These are phyloP conservation scores for Gillenia trifoliata DNA, from an alignment of 306 rosid genomes.

Conservation along the genomic window DNA sequence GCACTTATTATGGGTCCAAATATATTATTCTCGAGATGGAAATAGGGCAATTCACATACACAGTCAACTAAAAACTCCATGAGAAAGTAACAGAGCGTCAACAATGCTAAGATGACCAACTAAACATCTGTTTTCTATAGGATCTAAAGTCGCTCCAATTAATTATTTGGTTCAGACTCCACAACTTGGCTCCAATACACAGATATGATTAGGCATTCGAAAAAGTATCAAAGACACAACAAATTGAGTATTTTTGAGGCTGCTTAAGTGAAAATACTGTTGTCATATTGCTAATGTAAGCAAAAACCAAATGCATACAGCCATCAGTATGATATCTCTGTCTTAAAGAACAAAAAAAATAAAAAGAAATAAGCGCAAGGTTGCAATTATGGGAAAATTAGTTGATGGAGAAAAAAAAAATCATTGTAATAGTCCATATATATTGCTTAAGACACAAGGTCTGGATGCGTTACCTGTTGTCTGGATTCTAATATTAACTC, in stretches of 20 bases:
- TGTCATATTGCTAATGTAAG: background rate
- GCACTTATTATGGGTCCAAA: background rate
- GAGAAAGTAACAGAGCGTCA: background rate
- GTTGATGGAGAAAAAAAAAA: background rate
- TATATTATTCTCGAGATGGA: background rate
- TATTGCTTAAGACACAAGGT: background rate
- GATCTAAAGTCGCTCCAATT: background rate
- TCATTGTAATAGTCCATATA: background rate
- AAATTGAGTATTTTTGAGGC: background rate
- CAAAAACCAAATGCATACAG: background rate
- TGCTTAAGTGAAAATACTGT: background rate
- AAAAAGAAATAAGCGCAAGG: background rate
- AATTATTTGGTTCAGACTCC: background rate
- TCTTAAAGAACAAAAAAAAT: background rate
- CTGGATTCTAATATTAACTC: slow-evolving; percentile 73
- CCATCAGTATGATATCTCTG: background rate
- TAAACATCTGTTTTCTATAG: background rate
- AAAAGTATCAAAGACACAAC: background rate
- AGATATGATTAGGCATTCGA: background rate
- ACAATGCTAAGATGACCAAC: background rate
- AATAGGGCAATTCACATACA: background rate
- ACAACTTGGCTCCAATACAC: background rate
- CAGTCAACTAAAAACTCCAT: background rate
- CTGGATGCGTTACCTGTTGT: slow-evolving; percentile 54
- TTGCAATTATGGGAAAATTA: background rate